Percentiles rank a stretch among this genome's conserved stretches.
Evolutionary conservation across 1,284 basidiomycete genomes (phyloP).

Genomic region (Sanghuangporus weigelae): DNA sequence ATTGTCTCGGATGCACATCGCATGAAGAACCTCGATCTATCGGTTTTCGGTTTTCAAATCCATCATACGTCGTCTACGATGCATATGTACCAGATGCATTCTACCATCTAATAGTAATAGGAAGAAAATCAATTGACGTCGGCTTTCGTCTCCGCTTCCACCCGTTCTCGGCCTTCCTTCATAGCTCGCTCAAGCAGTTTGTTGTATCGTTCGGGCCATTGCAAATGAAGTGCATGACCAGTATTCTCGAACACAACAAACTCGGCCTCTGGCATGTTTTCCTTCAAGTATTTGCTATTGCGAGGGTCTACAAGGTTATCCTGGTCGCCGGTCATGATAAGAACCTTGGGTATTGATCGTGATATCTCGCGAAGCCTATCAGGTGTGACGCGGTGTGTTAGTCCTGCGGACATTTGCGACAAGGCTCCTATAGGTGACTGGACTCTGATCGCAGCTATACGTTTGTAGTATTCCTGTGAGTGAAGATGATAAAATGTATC

Average conservation of each 20-base stretch:
- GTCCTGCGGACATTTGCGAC: constrained; percentile 70
- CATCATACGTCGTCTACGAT: not conserved
- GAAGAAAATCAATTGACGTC: not conserved
- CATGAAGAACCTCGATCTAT: too few species aligned
- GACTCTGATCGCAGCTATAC: constrained; percentile 50
- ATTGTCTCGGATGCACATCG: too few species aligned
- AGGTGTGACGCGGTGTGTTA: constrained; percentile 63
- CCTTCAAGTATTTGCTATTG: constrained; percentile 55
- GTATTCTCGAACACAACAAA: constrained; percentile 56
- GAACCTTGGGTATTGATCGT: constrained; percentile 50
- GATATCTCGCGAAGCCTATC: constrained; percentile 54
- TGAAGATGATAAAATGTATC: not conserved
- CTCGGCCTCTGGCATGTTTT: constrained; percentile 66
- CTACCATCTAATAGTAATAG: not conserved
- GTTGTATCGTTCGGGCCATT: constrained; percentile 50
- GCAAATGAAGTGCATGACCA: constrained; percentile 65
- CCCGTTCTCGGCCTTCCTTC: constrained; percentile 38
- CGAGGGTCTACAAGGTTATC: constrained; percentile 61
- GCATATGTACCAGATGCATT: not conserved
- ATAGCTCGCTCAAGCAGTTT: constrained; percentile 52
- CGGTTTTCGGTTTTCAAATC: too few species aligned
- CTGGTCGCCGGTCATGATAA: constrained; percentile 70
- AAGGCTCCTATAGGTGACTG: constrained; percentile 62
- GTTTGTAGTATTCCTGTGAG: constrained; percentile 45
- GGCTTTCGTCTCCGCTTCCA: not conserved